Percentiles rank a stretch among this genome's conserved stretches.
These are phyloP conservation scores for Apium graveolens DNA, from an alignment of 129 eudicot genomes.

Conservation along the genomic window DNA sequence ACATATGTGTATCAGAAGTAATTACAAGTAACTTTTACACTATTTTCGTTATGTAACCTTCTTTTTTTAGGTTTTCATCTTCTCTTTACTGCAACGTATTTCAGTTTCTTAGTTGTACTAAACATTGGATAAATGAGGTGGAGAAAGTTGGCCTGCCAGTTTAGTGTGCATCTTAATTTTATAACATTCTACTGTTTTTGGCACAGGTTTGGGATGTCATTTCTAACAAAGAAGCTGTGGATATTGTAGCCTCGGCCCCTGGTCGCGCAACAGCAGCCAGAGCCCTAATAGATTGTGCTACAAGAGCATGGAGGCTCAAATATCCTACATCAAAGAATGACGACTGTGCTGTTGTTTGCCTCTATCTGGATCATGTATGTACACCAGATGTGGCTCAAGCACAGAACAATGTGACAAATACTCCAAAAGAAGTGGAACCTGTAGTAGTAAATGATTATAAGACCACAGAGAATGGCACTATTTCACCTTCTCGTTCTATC, in stretches of 20 bases:
- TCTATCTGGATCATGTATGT: conserved; percentile 37
- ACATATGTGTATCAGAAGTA: background rate
- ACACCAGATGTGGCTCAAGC: background rate
- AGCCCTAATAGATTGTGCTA: conserved; percentile 88
- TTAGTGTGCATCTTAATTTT: background rate
- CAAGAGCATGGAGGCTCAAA: conserved; percentile 70
- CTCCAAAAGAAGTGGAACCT: conserved; percentile 17
- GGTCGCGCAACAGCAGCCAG: conserved; percentile 59
- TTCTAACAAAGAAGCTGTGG: conserved; percentile 77
- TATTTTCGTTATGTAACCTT: background rate
- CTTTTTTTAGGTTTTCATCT: background rate
- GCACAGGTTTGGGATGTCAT: conserved; percentile 88
- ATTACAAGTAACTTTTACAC: background rate
- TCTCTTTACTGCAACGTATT: background rate
- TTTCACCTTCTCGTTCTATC: conserved; percentile 14
- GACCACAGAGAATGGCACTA: background rate
- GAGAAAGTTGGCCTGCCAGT: background rate
- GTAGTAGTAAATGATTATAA: background rate
- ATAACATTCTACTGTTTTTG: conserved; percentile 6
- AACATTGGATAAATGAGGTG: background rate
- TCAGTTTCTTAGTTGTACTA: background rate
- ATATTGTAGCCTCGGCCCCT: conserved; percentile 78
- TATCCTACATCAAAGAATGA: conserved; percentile 73
- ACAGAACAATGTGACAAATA: conserved; percentile 2
- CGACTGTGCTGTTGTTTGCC: conserved; percentile 67